Evolutionary conservation across 768 basidiomycete genomes (phyloP).

Genomic region (Russula griseocarnosa): DNA sequence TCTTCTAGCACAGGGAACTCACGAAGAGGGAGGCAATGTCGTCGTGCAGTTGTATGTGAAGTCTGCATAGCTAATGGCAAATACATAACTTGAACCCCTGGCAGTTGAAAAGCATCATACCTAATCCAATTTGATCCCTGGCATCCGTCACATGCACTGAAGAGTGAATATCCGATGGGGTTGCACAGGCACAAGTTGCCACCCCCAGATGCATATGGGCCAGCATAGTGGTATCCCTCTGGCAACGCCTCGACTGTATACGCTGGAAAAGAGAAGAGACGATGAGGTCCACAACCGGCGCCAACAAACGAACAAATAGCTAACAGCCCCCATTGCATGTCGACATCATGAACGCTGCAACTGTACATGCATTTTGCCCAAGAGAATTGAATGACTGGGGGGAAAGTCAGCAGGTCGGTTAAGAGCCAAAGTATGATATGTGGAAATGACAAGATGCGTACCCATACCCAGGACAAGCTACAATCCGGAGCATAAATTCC

Average conservation of each 20-base stretch:
- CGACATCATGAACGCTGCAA: not conserved
- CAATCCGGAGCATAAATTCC: not conserved
- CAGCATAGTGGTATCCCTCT: not conserved
- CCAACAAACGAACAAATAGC: not conserved
- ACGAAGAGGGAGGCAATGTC: not conserved
- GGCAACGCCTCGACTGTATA: not conserved
- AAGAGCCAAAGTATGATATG: not conserved
- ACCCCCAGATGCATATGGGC: not conserved
- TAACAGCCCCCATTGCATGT: slow-evolving; percentile 2
- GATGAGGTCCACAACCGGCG: too few relatives aligned
- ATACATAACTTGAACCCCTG: not conserved
- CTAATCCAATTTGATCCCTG: not conserved
- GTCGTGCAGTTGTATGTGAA: not conserved
- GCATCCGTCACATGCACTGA: slow-evolving; percentile 12
- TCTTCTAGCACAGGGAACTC: not conserved
- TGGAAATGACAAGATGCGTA: not conserved
- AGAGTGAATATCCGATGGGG: not conserved
- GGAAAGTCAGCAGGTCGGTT: not conserved
- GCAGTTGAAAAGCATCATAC: not conserved
- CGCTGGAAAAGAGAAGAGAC: not conserved
- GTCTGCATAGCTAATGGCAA: not conserved
- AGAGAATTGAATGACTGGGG: not conserved
- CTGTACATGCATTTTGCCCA: not conserved
- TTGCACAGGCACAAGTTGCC: slow-evolving; percentile 1
- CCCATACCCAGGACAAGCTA: not conserved